Conservation (phyloP, 2,329 filamentous ascomycete species). For the Scedosporium dehoogii region DNA sequence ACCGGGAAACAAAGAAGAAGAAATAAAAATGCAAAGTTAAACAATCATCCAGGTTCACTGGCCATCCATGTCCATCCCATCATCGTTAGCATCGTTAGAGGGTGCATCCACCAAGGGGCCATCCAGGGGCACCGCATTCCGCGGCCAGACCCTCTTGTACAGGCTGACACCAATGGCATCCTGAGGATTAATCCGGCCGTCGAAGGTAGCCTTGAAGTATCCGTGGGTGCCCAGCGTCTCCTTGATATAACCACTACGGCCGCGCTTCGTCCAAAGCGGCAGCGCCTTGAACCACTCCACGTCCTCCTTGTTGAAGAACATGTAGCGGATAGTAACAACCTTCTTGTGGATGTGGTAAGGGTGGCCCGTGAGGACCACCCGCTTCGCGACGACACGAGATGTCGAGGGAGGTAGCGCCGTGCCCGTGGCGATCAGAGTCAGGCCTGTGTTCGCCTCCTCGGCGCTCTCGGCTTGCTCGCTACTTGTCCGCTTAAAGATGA, state of each 20-base stretch:
- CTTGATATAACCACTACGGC: conserved; percentile 84
- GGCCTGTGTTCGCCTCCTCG: conserved; percentile 33
- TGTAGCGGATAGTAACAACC: conserved; percentile 93
- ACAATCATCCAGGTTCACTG: not conserved
- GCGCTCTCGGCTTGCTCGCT: conserved; percentile 31
- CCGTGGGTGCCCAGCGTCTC: conserved; percentile 92
- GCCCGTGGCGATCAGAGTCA: conserved; percentile 76
- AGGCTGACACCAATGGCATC: conserved; percentile 86
- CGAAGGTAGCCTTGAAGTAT: conserved; percentile 99
- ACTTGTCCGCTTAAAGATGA: conserved; percentile 67
- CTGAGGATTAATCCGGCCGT: conserved; percentile 89
- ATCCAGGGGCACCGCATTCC: conserved; percentile 45
- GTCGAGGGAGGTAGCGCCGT: conserved; percentile 72
- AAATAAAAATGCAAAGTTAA: not conserved
- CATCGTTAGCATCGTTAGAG: conserved; percentile 6
- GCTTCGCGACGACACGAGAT: conserved; percentile 80
- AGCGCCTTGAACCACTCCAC: conserved; percentile 97
- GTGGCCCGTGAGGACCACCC: conserved; percentile 87
- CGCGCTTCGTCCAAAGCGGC: conserved; percentile 86
- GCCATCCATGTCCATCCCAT: conserved; percentile 7
- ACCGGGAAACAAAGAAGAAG: not conserved
- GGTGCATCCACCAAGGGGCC: conserved; percentile 30
- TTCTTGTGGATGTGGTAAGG: conserved; percentile 99
- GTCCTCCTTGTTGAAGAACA: conserved; percentile 98
- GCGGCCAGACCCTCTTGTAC: conserved; percentile 78